Base-by-base conservation (phyloP, 345 rosid genomes). In the Eucalyptus polybractea region DNA sequence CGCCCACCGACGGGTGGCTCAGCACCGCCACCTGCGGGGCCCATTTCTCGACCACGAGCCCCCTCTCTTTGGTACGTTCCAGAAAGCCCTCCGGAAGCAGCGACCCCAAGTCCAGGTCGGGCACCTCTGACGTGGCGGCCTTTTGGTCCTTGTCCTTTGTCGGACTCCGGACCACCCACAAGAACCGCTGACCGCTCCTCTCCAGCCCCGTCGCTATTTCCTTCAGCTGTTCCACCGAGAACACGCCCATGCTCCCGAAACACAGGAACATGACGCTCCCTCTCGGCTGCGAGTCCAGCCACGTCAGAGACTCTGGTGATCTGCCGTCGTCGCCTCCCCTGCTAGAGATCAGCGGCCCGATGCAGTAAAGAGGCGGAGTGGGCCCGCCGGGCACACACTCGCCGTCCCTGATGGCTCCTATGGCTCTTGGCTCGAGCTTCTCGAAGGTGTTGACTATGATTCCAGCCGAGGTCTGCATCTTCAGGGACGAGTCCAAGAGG, bases 171-270 rank as follows among this genome's bases (percentile, higher is more conserved):
- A 94, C 95, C 44, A 94, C 94, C 97, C 96, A 94, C 87, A 94
- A 54, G 92, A 95, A 95, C 67, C 95, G 89, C 13, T 92, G 89
- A 12, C 90, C 92, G 86, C 95, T 93, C 47, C 87, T 91, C 91
- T 95, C 96, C 69, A 95, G 86, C 83, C 96, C 95, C 4, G 86
- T 4, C 14, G 95, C 97, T 3, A 94, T 94, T 88, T 93, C 96
- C 27, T 72, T 83, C 65, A 94, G 13, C 89, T 95, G 96, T n/a
- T 90, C 87, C 49, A 12, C 33, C 4, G 95, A 90, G 89, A 95
- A 95, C 90, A 86, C 90, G 25, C 96, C 96, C 86, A 91, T 83
- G 90, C 96, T 96, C 27, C 98, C 97, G 62, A 95, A 96, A 90
- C 96, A 94, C 4, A 96, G 88, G 86, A 93, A 95, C 50, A 95